These are phyloP conservation scores for Gillenia trifoliata DNA, from an alignment of 306 rosid genomes.

Conservation along the genomic window DNA sequence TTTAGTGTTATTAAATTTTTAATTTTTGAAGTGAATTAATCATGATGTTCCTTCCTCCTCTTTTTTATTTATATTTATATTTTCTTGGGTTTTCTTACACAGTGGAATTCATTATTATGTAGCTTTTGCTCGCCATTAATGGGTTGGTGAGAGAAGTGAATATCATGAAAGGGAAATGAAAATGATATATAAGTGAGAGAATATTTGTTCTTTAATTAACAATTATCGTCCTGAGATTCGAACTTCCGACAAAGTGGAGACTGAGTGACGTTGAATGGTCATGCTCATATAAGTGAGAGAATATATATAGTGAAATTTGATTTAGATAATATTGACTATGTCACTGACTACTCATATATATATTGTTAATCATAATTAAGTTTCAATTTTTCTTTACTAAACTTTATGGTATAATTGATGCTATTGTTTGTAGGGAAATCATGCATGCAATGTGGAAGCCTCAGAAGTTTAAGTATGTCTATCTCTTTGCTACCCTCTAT, in stretches of 20 bases:
- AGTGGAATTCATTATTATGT: conserved; percentile 18
- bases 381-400: background rate
- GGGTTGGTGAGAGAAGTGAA: conserved; percentile 34
- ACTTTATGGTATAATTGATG: background rate
- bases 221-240: too few species aligned
- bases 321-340: too few species aligned
- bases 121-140: conserved; percentile 48
- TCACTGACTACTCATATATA: too few species aligned
- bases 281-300: too few species aligned
- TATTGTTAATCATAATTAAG: too few species aligned
- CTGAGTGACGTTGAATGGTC: background rate
- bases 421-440: conserved; percentile 64
- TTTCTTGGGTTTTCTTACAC: background rate
- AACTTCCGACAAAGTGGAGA: background rate
- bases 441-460: conserved; percentile 99
- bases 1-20: background rate
- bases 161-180: conserved; percentile 18
- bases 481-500: conserved; percentile 73
- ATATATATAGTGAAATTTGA: too few species aligned
- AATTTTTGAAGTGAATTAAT: background rate
- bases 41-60: background rate
- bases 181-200: background rate
- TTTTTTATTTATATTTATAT: background rate
- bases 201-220: too few species aligned
- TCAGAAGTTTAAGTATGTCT: conserved; percentile 76